phyloP scores from a whole-genome alignment of 192 early-diverging fungal species.

The Rhizophlyctis rosea region DNA sequence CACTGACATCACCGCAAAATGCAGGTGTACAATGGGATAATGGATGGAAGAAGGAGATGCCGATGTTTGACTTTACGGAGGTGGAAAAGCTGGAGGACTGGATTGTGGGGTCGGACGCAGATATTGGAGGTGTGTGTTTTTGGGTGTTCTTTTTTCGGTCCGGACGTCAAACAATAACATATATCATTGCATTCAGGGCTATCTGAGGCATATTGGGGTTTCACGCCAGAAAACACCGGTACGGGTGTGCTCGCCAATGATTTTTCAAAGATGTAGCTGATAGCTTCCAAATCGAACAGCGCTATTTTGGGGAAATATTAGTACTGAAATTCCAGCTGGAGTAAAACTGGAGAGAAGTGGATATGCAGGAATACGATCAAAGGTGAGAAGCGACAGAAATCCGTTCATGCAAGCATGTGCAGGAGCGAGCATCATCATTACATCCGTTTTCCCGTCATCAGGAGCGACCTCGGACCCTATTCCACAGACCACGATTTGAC shows the following conservation, averaged over 20 bases:
- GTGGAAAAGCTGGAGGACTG: slow-evolving; percentile 69
- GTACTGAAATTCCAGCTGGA: slow-evolving; percentile 72
- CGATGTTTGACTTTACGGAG: slow-evolving; percentile 62
- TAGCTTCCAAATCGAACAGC: too few relatives aligned
- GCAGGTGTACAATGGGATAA: slow-evolving; percentile 28
- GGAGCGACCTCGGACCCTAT: slow-evolving; percentile 63
- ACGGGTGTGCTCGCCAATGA: slow-evolving; percentile 12
- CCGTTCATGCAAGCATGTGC: too few relatives aligned
- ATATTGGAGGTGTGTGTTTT: slow-evolving; percentile 75
- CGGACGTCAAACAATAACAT: neutral
- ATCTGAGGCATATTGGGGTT: slow-evolving; percentile 72
- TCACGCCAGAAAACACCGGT: slow-evolving; percentile 59
- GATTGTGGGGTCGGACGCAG: slow-evolving; percentile 84
- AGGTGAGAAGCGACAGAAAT: slow-evolving; percentile 37
- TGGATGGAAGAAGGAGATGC: slow-evolving; percentile 66
- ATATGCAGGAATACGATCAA: slow-evolving; percentile 87
- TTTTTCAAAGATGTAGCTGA: too few relatives aligned
- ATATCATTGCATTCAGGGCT: slow-evolving; percentile 48
- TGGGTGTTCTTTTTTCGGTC: neutral
- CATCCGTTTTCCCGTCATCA: slow-evolving; percentile 17
- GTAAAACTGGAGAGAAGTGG: slow-evolving; percentile 73
- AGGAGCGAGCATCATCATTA: neutral
- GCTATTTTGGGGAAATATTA: slow-evolving; percentile 79
- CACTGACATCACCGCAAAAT: neutral
- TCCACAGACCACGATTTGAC: slow-evolving; percentile 79